These are phyloP conservation scores for Ustilago loliicola DNA, from an alignment of 1,284 basidiomycete genomes.

Conservation along the genomic window DNA sequence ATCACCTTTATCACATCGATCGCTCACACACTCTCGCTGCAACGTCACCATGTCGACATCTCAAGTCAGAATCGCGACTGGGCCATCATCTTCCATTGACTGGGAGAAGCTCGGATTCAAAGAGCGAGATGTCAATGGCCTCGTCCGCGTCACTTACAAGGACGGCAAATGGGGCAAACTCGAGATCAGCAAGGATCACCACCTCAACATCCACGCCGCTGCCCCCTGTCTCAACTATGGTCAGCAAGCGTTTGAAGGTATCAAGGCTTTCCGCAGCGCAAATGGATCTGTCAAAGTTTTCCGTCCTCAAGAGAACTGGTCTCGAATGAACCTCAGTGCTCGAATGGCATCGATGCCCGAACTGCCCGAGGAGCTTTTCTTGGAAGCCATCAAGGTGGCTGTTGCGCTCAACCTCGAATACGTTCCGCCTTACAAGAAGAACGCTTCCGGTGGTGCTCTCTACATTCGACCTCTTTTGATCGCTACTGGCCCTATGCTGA, in stretches of 20 bases:
- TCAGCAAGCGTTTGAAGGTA: slow-evolving; percentile 69
- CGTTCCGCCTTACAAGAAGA: slow-evolving; percentile 67
- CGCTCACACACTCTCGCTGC: not conserved
- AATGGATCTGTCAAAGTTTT: slow-evolving; percentile 67
- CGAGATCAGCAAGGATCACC: slow-evolving; percentile 61
- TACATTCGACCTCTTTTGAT: slow-evolving; percentile 66
- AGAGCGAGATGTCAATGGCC: slow-evolving; percentile 55
- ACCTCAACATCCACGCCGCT: slow-evolving; percentile 67
- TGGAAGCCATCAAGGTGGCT: slow-evolving; percentile 60
- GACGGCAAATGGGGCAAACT: slow-evolving; percentile 63
- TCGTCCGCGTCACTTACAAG: slow-evolving; percentile 50
- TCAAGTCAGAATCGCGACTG: slow-evolving; percentile 44
- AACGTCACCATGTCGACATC: slow-evolving; percentile 27
- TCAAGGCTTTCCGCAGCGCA: slow-evolving; percentile 67
- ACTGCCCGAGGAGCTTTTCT: slow-evolving; percentile 59
- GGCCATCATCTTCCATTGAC: slow-evolving; percentile 40
- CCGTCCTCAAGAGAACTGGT: slow-evolving; percentile 70
- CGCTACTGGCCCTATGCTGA: slow-evolving; percentile 66
- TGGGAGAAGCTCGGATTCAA: slow-evolving; percentile 58
- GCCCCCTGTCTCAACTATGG: slow-evolving; percentile 70
- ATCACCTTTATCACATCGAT: no score
- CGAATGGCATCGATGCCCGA: slow-evolving; percentile 67
- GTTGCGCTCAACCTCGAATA: slow-evolving; percentile 70
- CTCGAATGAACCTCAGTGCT: slow-evolving; percentile 67
- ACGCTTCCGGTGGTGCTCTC: slow-evolving; percentile 63